Evolutionary conservation across 192 early-diverging fungal species (phyloP), one percentile per base, ranked within the genome.

Genomic region (Backusella sp.): DNA sequence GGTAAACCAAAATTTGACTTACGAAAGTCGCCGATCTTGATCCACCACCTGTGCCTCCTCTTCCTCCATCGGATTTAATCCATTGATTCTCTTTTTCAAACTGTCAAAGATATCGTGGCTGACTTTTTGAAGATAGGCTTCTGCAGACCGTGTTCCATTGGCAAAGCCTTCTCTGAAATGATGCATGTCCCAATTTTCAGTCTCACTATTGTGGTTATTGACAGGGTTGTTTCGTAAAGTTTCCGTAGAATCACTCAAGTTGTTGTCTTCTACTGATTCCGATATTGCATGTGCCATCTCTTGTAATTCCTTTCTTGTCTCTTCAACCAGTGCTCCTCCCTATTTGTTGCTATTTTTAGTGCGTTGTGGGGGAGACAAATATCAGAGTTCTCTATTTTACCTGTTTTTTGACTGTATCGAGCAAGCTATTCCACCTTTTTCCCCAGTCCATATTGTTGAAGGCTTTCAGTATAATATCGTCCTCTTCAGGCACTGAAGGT

Each of bases 81-180:
- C 79, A 52, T 77, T 82, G 7, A 87, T 78, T 5, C 81, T 80
- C 49, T 56, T 82, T 39, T 82, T 82, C n/a, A 87, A 35, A 46
- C 80, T 78, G 19, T 83, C 76, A 34, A 80, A 70, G 44, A 85
- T 80, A n/a, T 83, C 84, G 1, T 59, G 70, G 14, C 86, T 84
- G 71, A 85, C 81, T 53, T 82, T 82, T 46, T 84, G 81, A 52
- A 87, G 73, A 65, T 87, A 87, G 68, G 83, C 83, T 65, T 87
- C 86, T 37, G 86, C 86, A 35, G 85, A 73, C 34, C 78, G 37
- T 23, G 84, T 83, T 21, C 85, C 85, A 15, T 75, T 73, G 19
- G 37, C 41, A 21, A 78, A 17, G 8, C 78, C 80, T 19, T 76
- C 73, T 72, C 66, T 44, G 17, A 82, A 66, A 6, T 78, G 68